These are phyloP conservation scores for Magnaporthiopsis incrustans DNA, from an alignment of 2,329 filamentous ascomycete species.

Conservation along the genomic window DNA sequence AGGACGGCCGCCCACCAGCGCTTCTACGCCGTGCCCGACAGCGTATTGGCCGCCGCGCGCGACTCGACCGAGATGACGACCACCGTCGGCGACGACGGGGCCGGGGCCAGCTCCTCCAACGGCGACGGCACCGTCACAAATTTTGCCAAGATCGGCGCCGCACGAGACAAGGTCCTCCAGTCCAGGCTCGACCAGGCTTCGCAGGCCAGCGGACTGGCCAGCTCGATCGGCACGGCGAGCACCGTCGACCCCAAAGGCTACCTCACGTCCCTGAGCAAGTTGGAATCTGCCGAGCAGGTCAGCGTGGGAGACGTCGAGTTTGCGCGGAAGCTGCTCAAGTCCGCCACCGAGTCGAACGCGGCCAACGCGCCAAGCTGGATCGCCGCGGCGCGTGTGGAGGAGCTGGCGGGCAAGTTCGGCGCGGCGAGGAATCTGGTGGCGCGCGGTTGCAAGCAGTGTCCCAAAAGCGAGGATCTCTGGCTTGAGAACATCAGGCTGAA, in stretches of 20 bases:
- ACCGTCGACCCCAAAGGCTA: constrained; percentile 95
- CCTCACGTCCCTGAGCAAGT: constrained; percentile 81
- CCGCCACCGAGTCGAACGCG: constrained; percentile 93
- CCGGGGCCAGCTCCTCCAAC: constrained; percentile 18
- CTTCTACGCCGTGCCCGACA: constrained; percentile 96
- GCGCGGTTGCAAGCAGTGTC: constrained; percentile 81
- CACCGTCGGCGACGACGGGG: constrained; percentile 75
- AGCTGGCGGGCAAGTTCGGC: constrained; percentile 84
- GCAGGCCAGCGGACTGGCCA: constrained; percentile 55
- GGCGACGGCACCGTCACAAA: constrained; percentile 89
- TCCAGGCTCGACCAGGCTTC: constrained; percentile 90
- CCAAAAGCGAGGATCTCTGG: constrained; percentile 93
- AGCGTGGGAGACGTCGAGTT: constrained; percentile 93
- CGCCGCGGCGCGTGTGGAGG: constrained; percentile 84
- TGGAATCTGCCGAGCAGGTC: constrained; percentile 70
- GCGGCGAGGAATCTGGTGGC: constrained; percentile 83
- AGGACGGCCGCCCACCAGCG: constrained; percentile 76
- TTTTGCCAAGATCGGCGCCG: constrained; percentile 94
- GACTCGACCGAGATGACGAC: constrained; percentile 77
- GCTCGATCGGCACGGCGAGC: constrained; percentile 72
- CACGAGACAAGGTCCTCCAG: constrained; percentile 89
- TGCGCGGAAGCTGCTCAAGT: constrained; percentile 85
- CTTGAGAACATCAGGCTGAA: constrained; percentile 91
- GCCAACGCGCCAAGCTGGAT: constrained; percentile 95
- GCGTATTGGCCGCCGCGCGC: constrained; percentile 79